Evolutionary conservation across 2,329 filamentous ascomycete species (phyloP), one percentile per base, ranked within the genome.

Genomic region (Cucurbitaria berberidis): DNA sequence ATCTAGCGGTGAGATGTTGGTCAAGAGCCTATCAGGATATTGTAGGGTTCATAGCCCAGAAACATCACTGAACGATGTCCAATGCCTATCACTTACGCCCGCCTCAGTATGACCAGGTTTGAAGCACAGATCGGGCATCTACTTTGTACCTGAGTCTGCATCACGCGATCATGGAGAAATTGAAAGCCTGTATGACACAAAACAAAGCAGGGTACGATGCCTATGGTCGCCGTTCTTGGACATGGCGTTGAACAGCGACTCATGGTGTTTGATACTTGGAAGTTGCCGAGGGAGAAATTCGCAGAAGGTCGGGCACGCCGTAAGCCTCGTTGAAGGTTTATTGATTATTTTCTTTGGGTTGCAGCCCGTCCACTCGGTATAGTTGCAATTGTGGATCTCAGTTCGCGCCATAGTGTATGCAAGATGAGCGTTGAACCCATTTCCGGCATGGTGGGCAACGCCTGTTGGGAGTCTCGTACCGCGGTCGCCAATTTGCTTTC

Each of bases 141-240:
- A 16, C 29, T 42, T 27, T 43, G 38, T 48, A 30, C 24, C 34
- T 45, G 35, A 16, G 24, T 24, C 24, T 29, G 48, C 45, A n/a
- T 45, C 48, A 45, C 41, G 48, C 48, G 41, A 13, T 45, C 35
- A 34, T 45, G 27, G 29, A 24, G 41, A 45, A n/a, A 35, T 15
- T 48, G 4, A 7, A 42, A 15, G 13, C 8, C 3, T 40, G 4
- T 34, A 18, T 32, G 26, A 15, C 22, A 51, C 48, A 51, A 39
- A 29, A 51, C 27, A 34, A 41, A 51, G n/a, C n/a, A n/a, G n/a
- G 48, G 48, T 45, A 51, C 26, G 27, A 35, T 7, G 19, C 3
- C 16, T 42, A 30, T 43, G 16, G 9, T 34, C 48, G 47, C 48
- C 48, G 29, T 43, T 21, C 22, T n/a, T 34, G 7, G 35, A 15